Evolutionary conservation across 192 early-diverging fungal species (phyloP).

Genomic region (Rhizophagus clarus): DNA sequence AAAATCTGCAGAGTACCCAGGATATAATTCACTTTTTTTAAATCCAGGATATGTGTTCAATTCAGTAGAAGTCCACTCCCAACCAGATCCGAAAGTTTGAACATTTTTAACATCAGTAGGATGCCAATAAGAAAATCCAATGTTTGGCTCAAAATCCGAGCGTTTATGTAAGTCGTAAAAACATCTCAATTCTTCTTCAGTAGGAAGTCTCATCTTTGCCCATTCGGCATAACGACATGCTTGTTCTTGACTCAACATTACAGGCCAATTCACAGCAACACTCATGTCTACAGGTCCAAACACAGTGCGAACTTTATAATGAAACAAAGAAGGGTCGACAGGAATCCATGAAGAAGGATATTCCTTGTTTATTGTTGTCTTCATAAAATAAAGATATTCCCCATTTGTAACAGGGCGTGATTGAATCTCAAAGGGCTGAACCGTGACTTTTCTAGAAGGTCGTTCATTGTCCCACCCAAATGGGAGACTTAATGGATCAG

Average conservation of each 20-base stretch:
- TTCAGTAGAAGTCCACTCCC: constrained; percentile 82
- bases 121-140: constrained; percentile 71
- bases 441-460: constrained; percentile 46
- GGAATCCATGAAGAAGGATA: constrained; percentile 65
- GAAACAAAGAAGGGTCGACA: constrained; percentile 3
- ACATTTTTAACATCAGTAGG: constrained; percentile 49
- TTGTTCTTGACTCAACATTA: constrained; percentile 65
- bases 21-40: constrained; percentile 67
- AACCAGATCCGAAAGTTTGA: constrained; percentile 46
- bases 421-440: constrained; percentile 65
- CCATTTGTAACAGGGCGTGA: constrained; percentile 78
- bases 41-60: constrained; percentile 67
- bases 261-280: constrained; percentile 68
- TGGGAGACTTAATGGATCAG: constrained; percentile 35
- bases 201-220: constrained; percentile 67
- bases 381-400: constrained; percentile 70
- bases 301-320: constrained; percentile 47
- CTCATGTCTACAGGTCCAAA: constrained; percentile 65
- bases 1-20: constrained; percentile 90
- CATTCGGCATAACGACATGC: constrained; percentile 69
- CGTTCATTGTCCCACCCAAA: constrained; percentile 96
- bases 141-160: constrained; percentile 51
- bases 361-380: constrained; percentile 30
- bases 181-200: constrained; percentile 71
- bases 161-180: neutral